Conservation (phyloP, 2,329 filamentous ascomycete genomes). For the Clonostachys chloroleuca region DNA sequence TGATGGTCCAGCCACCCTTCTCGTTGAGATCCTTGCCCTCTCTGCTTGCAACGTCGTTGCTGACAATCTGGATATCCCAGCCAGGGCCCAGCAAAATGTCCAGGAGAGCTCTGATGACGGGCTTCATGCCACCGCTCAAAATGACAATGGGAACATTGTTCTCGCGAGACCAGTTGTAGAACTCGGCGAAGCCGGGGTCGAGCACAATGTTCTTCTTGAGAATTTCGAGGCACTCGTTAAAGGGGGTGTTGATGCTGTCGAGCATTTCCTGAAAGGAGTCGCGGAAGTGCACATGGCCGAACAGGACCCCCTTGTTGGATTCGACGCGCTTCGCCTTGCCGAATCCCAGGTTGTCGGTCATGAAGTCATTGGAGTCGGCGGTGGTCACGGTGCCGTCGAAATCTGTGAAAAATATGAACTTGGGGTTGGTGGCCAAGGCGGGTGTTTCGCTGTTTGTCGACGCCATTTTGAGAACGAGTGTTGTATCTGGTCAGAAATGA, state of each 20-base stretch:
- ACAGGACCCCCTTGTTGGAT: slow-evolving; percentile 74
- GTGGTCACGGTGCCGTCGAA: slow-evolving; percentile 95
- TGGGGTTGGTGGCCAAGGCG: slow-evolving; percentile 64
- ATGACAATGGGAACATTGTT: slow-evolving; percentile 92
- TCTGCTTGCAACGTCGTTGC: slow-evolving; percentile 69
- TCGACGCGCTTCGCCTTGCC: slow-evolving; percentile 66
- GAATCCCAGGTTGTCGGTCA: slow-evolving; percentile 91
- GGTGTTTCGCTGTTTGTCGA: slow-evolving; percentile 40
- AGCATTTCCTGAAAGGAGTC: slow-evolving; percentile 91
- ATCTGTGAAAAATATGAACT: slow-evolving; percentile 98
- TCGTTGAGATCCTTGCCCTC: slow-evolving; percentile 71
- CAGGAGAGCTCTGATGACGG: slow-evolving; percentile 81
- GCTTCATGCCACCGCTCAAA: slow-evolving; percentile 87
- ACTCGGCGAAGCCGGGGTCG: slow-evolving; percentile 83
- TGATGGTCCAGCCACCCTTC: slow-evolving; percentile 79
- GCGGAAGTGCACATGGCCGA: slow-evolving; percentile 68
- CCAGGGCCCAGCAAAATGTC: slow-evolving; percentile 74
- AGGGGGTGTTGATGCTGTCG: slow-evolving; percentile 77
- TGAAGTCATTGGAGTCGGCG: slow-evolving; percentile 60
- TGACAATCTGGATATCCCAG: slow-evolving; percentile 83
- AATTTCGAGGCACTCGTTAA: slow-evolving; percentile 73
- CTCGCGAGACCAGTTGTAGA: slow-evolving; percentile 75
- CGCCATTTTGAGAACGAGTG: slow-evolving; percentile 28
- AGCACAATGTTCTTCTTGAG: slow-evolving; percentile 81
- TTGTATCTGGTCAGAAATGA: no score